Conservation (phyloP, 352 stramenopile genomes). For the Phytophthora syringae region DNA sequence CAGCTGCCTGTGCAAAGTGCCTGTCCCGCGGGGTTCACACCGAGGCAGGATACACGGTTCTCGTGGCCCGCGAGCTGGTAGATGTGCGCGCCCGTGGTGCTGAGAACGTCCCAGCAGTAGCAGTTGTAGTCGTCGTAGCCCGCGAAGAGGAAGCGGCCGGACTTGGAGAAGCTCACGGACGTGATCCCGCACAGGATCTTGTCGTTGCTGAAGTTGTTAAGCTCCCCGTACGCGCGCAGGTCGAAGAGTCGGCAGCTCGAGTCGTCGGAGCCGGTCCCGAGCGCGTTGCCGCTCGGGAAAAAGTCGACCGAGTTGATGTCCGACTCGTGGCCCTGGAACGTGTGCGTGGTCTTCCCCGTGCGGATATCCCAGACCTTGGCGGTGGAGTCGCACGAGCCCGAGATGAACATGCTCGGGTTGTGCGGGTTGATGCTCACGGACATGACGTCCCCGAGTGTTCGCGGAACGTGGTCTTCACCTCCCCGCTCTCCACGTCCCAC, state of each 20-base stretch:
- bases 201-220: constrained; percentile 98
- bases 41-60: constrained; percentile 97
- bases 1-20: constrained; percentile 98
- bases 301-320: constrained; percentile 99
- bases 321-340: constrained; percentile 97
- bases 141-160: constrained; percentile 96
- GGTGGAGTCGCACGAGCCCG: constrained; percentile 96
- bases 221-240: constrained; percentile 95
- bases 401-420: constrained; percentile 97
- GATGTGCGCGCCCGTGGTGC: constrained; percentile 85
- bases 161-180: constrained; percentile 96
- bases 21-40: constrained; percentile 95
- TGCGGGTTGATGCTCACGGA: constrained; percentile 95
- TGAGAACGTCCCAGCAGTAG: constrained; percentile 97
- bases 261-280: constrained; percentile 97
- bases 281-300: constrained; percentile 95
- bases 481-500: constrained; percentile 97
- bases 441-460: constrained; percentile 99
- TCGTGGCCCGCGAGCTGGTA: constrained; percentile 96
- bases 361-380: constrained; percentile 99
- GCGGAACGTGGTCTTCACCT: constrained; percentile 96
- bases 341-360: constrained; percentile 95
- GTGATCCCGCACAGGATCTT: constrained; percentile 98
- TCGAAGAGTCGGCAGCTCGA: constrained; percentile 98
- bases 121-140: constrained; percentile 99